Evolutionary conservation across 345 rosid genomes (phyloP).

Genomic region (Capsella bursapastoris): DNA sequence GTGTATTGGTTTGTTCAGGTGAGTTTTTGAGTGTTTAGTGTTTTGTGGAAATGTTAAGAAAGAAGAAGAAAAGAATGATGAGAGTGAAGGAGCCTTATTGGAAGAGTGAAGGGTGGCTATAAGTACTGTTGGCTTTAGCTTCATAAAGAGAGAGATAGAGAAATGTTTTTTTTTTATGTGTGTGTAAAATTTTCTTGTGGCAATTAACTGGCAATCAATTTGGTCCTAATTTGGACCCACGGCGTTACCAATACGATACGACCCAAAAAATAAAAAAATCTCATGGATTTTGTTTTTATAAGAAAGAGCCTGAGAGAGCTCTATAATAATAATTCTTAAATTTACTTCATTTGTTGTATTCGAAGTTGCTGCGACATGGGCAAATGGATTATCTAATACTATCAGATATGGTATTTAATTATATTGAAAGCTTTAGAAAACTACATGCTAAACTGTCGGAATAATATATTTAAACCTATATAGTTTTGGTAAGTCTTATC

Average conservation of each 20-base stretch:
- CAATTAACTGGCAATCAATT: slow-evolving; percentile 68
- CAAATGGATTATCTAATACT: slow-evolving; percentile 37
- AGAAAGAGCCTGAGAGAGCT: slow-evolving; percentile 2
- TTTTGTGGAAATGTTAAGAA: slow-evolving; percentile 54
- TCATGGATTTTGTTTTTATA: slow-evolving; percentile 35
- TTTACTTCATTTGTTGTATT: slow-evolving; percentile 35
- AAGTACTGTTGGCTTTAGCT: slow-evolving; percentile 51
- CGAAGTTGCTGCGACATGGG: slow-evolving; percentile 39
- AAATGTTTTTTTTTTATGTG: neutral
- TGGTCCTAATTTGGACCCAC: slow-evolving; percentile 58
- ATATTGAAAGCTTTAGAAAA: slow-evolving; percentile 26
- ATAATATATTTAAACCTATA: neutral
- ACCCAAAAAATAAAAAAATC: slow-evolving; percentile 16
- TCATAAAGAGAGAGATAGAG: slow-evolving; percentile 31
- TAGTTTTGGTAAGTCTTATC: neutral
- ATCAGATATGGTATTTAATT: neutral
- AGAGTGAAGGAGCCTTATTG: slow-evolving; percentile 40
- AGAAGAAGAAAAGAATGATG: slow-evolving; percentile 20
- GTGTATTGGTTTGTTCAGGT: slow-evolving; percentile 15
- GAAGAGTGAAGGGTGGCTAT: slow-evolving; percentile 51
- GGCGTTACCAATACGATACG: slow-evolving; percentile 29
- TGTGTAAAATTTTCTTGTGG: slow-evolving; percentile 41
- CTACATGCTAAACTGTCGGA: slow-evolving; percentile 16
- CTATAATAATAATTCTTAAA: slow-evolving; percentile 14
- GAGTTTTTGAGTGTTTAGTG: slow-evolving; percentile 37